Percentiles rank a stretch among this genome's conserved stretches.
phyloP scores from a whole-genome alignment of 305 asterid species.

The Solanum hybrid region DNA sequence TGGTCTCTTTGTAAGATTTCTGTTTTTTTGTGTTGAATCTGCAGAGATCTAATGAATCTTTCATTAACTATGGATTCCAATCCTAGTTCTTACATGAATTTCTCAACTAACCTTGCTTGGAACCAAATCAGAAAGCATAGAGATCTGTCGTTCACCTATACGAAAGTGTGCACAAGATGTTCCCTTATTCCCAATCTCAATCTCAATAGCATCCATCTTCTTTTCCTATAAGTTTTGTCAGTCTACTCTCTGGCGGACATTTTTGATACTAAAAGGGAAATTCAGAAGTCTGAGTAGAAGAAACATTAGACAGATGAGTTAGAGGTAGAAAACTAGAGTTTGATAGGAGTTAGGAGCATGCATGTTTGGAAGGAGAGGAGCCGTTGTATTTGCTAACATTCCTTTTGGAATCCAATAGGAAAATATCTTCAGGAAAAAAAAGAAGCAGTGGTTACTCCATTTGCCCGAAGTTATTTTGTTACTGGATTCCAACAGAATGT shows the following conservation, averaged over 20 bases:
- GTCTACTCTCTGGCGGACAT: background rate
- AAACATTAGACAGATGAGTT: background rate
- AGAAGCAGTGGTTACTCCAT: background rate
- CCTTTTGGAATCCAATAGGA: background rate
- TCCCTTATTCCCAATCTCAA: background rate
- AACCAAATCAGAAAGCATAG: background rate
- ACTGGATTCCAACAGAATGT: background rate
- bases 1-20: background rate
- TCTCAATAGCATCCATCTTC: background rate
- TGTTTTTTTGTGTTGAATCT: background rate
- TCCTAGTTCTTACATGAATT: background rate
- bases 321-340: background rate
- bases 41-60: background rate
- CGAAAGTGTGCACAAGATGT: background rate
- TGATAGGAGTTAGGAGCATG: background rate
- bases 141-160: background rate
- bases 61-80: background rate
- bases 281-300: background rate
- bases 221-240: background rate
- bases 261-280: background rate
- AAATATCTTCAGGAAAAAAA: background rate
- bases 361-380: background rate
- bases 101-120: background rate
- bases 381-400: background rate
- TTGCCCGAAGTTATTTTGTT: background rate